Percentiles rank a stretch among this genome's conserved stretches.
Conservation (phyloP, 176 grass and related monocot species). For the Tillandsia leiboldiana region DNA sequence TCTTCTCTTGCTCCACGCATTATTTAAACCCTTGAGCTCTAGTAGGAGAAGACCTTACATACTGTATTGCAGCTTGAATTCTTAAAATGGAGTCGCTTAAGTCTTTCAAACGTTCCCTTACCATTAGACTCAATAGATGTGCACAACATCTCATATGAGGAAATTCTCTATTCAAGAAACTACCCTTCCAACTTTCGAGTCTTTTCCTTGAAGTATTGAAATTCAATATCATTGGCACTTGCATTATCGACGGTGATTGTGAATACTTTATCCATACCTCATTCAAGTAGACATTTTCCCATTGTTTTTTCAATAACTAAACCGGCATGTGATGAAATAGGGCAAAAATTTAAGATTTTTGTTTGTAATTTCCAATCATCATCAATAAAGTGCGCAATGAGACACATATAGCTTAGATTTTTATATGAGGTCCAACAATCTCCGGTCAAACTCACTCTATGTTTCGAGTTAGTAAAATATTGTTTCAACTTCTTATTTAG, state of each 20-base stretch:
- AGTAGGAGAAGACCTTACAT: no score
- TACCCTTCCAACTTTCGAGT: background rate
- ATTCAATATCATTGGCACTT: background rate
- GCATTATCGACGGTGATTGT: constrained; percentile 4
- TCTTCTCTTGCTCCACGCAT: no score
- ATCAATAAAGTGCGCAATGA: constrained; percentile 14
- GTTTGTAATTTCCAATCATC: background rate
- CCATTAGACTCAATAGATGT: no score
- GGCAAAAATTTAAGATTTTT: constrained; percentile 2
- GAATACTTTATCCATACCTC: constrained; percentile 2
- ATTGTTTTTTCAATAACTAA: background rate
- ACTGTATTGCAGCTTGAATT: no score
- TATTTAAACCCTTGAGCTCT: no score
- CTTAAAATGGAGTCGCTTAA: no score
- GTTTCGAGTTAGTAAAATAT: background rate
- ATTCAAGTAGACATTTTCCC: background rate
- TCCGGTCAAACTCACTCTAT: background rate
- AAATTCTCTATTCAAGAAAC: background rate
- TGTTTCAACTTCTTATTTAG: background rate
- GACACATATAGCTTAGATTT: background rate
- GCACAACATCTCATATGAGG: background rate
- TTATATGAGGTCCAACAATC: background rate
- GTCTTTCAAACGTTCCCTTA: no score
- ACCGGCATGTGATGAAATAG: background rate
- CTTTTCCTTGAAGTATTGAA: background rate